These are phyloP conservation scores for Ascochyta lentis DNA, from an alignment of 2,329 filamentous ascomycete species.

Conservation along the genomic window DNA sequence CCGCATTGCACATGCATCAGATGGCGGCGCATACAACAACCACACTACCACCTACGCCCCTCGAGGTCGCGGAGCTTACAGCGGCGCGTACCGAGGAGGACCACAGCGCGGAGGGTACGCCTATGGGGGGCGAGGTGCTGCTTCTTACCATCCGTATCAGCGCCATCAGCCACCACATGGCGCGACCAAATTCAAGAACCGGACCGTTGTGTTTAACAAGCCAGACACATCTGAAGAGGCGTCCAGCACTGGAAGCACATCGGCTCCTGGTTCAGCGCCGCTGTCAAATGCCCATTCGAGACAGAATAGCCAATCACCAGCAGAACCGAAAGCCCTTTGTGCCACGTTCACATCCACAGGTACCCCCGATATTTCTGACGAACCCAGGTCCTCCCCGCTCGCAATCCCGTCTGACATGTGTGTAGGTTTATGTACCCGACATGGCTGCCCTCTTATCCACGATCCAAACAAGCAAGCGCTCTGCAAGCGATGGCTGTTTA, in stretches of 20 bases:
- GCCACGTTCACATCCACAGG: slow-evolving; percentile 42
- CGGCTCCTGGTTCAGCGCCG: slow-evolving; percentile 4
- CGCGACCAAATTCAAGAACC: slow-evolving; percentile 20
- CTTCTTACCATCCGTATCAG: slow-evolving; percentile 33
- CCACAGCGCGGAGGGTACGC: slow-evolving; percentile 20
- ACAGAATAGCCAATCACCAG: slow-evolving; percentile 15
- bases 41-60: background rate
- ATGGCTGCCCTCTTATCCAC: slow-evolving; percentile 80
- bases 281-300: slow-evolving; percentile 3
- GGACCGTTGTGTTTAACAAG: slow-evolving; percentile 21
- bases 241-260: background rate
- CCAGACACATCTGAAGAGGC: slow-evolving; percentile 8
- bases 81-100: background rate
- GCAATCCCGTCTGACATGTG: slow-evolving; percentile 24
- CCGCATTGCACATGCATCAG: slow-evolving; percentile 12
- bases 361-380: slow-evolving; percentile 28
- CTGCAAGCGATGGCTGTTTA: slow-evolving; percentile 86
- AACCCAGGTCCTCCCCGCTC: slow-evolving; percentile 4
- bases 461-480: slow-evolving; percentile 86
- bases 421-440: slow-evolving; percentile 82
- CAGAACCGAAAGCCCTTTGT: slow-evolving; percentile 27
- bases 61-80: slow-evolving; percentile 7
- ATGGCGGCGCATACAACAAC: slow-evolving; percentile 5
- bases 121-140: slow-evolving; percentile 9
- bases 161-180: slow-evolving; percentile 15